Base-by-base conservation (phyloP, 306 rosid species). In the Quillaja saponaria region DNA sequence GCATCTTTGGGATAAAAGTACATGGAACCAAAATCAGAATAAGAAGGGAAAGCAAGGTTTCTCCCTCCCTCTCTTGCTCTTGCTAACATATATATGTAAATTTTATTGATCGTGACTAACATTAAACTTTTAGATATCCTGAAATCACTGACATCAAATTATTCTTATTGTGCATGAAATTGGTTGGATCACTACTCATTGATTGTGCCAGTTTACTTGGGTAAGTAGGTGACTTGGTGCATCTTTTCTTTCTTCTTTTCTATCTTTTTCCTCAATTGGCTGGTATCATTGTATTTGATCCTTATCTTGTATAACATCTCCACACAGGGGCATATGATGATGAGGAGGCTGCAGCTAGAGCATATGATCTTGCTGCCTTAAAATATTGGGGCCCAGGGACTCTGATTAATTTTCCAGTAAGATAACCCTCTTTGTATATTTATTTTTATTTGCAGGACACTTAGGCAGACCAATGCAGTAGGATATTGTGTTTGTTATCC, bases 351-450 rank as follows among this genome's bases (percentile, higher is more conserved):
- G 99, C 99, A 25, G 99, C 99, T 53, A 81, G 99, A 83, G 99
- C 99, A 20, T 94, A 94, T 66, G 99, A 94, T 68, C 94, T 94
- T 71, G 99, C 99, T 61, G 99, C 99, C 76, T 76, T 94, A 54
- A 94, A 94, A 77, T 94, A 94, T 52, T 94, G 99, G 99, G 99
- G 99, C 47, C 95, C 99, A 12, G 99, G 99, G 55, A 89, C 97
- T 61, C 97, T 89, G 49, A 94, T 94, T 67, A 94, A 94, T 67
- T 94, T 94, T 45, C 97, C 99, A 1, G 99, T 94, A 76, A 84
- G 97, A 75, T 49, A 68, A 53, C 44, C 13, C 44, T 2, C 12
- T 39, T n/a, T n/a, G 20, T 46, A 7, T 25, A 15, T 54, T n/a
- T 66, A 4, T 21, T 50, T 59, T 4, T n/a, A 34, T 8, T 8